Base-by-base conservation (phyloP, 148 eudicot species). In the Vaccinium vitisidaea region DNA sequence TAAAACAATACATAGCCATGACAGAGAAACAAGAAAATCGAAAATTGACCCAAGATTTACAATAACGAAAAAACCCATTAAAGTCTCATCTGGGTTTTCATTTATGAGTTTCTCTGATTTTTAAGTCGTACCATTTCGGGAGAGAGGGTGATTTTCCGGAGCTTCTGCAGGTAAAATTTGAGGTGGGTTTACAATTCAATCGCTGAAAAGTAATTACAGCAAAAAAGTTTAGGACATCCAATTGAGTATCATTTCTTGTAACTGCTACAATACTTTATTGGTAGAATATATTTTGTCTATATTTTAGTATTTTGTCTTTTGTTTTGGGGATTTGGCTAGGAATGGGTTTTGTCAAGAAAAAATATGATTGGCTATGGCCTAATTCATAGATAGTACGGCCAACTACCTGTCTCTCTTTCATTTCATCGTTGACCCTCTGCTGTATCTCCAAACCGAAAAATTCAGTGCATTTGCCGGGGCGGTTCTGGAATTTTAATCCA, bases 321-420 rank as follows among this genome's bases (percentile, higher is more conserved):
- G 39, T 69, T 69, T 69, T 69, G 25, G 39, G 74, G 39, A 27
- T 27, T 69, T 69, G 39, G 74, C 36, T 0, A 43, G 74, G 27
- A n/a, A 11, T 25, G 74, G 39, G 18, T 12, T 27, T 65, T 65
- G 71, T 69, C 74, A 69, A 69, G 74, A 1, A 75, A 74, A 30
- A 75, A 15, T 18, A 9, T 39, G 78, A 75, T 43, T 43, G 78
- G 53, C 13, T 43, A 16, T 39, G 50, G 10, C 25, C 50, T 52
- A 43, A 39, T 75, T 18, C 11, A 1, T 19, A 8, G 52, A 75
- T 43, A 0, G 25, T 59, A 11, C 71, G 7, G 83, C 71, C 71
- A 80, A 80, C 83, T 36, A 59, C 59, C 83, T 39, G 70, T 59
- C 83, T 59, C 30, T 59, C 36, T 69, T 15, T 32, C n/a, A 23